Percentiles rank a stretch among this genome's conserved stretches.
Conservation (phyloP, 2,329 filamentous ascomycete genomes). For the Diaporthe citriasiana region DNA sequence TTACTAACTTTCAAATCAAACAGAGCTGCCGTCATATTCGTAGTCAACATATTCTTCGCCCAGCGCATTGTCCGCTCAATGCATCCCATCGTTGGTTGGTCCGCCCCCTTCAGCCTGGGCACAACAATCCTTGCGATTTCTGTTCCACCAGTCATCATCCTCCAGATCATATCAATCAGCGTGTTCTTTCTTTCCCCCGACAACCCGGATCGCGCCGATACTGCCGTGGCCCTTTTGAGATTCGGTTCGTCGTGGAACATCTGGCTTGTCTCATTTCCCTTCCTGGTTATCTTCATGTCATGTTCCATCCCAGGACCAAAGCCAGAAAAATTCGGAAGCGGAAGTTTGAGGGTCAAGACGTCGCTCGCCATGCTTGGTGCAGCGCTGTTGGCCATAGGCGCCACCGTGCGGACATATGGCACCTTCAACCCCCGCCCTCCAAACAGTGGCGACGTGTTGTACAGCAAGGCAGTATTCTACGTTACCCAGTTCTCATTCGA, state of each 20-base stretch:
- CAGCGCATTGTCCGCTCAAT: slow-evolving; percentile 56
- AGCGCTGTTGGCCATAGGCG: slow-evolving; percentile 44
- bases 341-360: slow-evolving; percentile 49
- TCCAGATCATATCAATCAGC: slow-evolving; percentile 50
- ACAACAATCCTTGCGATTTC: slow-evolving; percentile 48
- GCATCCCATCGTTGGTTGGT: slow-evolving; percentile 55
- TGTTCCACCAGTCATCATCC: slow-evolving; percentile 48
- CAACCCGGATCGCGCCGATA: slow-evolving; percentile 41
- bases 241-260: slow-evolving; percentile 46
- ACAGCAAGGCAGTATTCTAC: slow-evolving; percentile 53
- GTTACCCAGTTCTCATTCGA: slow-evolving; percentile 53
- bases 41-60: slow-evolving; percentile 56
- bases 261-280: slow-evolving; percentile 45
- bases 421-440: slow-evolving; percentile 47
- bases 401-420: slow-evolving; percentile 46
- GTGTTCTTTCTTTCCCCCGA: slow-evolving; percentile 48
- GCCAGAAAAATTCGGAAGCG: slow-evolving; percentile 52
- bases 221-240: slow-evolving; percentile 43
- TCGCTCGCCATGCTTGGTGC: slow-evolving; percentile 47
- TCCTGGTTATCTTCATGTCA: slow-evolving; percentile 46
- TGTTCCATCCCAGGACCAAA: slow-evolving; percentile 48
- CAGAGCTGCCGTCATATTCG: slow-evolving; percentile 53
- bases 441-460: slow-evolving; percentile 48
- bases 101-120: slow-evolving; percentile 46
- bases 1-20: background rate